Evolutionary conservation across 768 basidiomycete species (phyloP).

Genomic region (Collybia nuda): DNA sequence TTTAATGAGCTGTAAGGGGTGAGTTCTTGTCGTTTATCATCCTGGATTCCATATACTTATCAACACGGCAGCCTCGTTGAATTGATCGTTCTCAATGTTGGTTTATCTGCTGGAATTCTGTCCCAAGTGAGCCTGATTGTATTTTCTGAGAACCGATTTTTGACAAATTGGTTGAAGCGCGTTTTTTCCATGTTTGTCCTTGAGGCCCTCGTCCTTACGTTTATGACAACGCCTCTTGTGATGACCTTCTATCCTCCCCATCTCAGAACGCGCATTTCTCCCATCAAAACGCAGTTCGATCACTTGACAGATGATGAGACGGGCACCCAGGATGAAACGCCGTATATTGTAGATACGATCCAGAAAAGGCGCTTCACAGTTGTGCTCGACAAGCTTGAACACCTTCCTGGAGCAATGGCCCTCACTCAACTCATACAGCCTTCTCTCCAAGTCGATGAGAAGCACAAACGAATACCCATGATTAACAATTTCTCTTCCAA

Average conservation of each 20-base stretch:
- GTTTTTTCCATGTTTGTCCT: slow-evolving; percentile 97
- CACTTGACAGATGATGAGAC: slow-evolving; percentile 39
- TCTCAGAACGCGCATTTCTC: slow-evolving; percentile 45
- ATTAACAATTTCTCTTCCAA: slow-evolving; percentile 1
- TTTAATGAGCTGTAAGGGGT: slow-evolving; percentile 96
- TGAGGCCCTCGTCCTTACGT: slow-evolving; percentile 78
- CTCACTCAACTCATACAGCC: slow-evolving; percentile 78
- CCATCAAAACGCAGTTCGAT: slow-evolving; percentile 45
- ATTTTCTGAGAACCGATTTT: not conserved
- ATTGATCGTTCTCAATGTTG: slow-evolving; percentile 94
- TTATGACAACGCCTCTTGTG: slow-evolving; percentile 82
- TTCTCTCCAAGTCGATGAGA: slow-evolving; percentile 7
- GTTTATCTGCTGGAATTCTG: slow-evolving; percentile 77
- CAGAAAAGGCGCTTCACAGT: slow-evolving; percentile 63
- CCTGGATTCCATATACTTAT: not conserved
- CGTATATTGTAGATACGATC: slow-evolving; percentile 3
- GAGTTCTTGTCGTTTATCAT: slow-evolving; percentile 8
- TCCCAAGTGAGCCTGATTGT: slow-evolving; percentile 37
- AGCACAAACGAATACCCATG: slow-evolving; percentile 10
- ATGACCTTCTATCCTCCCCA: slow-evolving; percentile 67
- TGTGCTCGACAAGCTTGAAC: slow-evolving; percentile 87
- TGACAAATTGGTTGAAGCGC: slow-evolving; percentile 26
- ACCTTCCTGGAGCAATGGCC: slow-evolving; percentile 87
- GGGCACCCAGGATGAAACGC: slow-evolving; percentile 8
- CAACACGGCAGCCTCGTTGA: slow-evolving; percentile 66